These are phyloP conservation scores for Beauveria rudraprayagi DNA, from an alignment of 2,329 filamentous ascomycete species.

Conservation along the genomic window DNA sequence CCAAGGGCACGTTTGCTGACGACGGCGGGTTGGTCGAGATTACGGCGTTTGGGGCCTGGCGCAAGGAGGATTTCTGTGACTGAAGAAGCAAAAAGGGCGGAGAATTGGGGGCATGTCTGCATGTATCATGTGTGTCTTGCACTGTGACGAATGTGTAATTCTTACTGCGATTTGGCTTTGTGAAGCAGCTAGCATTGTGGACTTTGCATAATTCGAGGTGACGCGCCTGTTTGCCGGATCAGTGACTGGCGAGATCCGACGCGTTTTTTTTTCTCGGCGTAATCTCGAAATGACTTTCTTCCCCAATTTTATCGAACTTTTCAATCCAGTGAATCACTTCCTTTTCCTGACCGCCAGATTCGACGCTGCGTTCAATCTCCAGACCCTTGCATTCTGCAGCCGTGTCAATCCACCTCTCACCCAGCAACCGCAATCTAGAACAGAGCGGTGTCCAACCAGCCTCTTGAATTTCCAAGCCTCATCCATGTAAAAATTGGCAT, in stretches of 20 bases:
- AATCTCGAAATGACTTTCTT: neutral
- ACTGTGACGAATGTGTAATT: neutral
- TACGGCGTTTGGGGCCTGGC: neutral
- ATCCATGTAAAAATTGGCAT: neutral
- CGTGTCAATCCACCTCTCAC: constrained; percentile 8
- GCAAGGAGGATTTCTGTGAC: neutral
- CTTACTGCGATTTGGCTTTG: neutral
- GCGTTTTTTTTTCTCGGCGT: neutral
- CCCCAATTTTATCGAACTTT: neutral
- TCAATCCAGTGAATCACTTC: too few relatives aligned
- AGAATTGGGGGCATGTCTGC: too few relatives aligned
- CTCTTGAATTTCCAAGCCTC: neutral
- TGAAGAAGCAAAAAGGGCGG: neutral
- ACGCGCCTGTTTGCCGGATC: neutral
- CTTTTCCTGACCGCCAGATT: neutral
- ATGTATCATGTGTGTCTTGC: too few relatives aligned
- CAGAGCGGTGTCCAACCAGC: neutral
- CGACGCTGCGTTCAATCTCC: constrained; percentile 9
- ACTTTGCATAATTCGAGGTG: neutral
- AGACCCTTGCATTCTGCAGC: constrained; percentile 10
- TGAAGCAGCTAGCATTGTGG: neutral
- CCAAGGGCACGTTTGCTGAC: constrained; percentile 17
- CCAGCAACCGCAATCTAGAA: constrained; percentile 6
- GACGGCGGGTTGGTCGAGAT: neutral
- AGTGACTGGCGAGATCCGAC: neutral